These are phyloP conservation scores for Misopates orontium DNA, from an alignment of 257 asterid species.

Conservation along the genomic window DNA sequence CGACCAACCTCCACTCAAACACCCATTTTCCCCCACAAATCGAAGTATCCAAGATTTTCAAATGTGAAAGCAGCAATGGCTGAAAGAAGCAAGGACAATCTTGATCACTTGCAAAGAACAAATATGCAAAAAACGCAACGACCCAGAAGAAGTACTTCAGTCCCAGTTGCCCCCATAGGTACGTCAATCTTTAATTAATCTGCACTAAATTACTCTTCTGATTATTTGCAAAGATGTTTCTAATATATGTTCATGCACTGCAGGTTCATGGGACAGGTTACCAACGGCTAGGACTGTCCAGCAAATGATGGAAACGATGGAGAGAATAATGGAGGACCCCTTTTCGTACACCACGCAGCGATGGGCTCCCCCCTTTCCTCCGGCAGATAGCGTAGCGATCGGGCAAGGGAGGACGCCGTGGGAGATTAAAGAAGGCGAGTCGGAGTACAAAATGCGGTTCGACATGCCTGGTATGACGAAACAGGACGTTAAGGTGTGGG, in stretches of 20 bases:
- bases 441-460: slow-evolving; percentile 65
- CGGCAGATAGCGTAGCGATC: slow-evolving; percentile 23
- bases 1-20: slow-evolving; percentile 25
- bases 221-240: no score
- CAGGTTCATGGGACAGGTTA: slow-evolving; percentile 75
- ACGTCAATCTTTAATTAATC: background rate
- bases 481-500: slow-evolving; percentile 67
- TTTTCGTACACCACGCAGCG: slow-evolving; percentile 34
- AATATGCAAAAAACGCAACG: slow-evolving; percentile 42
- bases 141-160: slow-evolving; percentile 41
- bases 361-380: slow-evolving; percentile 26
- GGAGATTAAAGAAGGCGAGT: slow-evolving; percentile 70
- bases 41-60: slow-evolving; percentile 2
- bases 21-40: slow-evolving; percentile 12
- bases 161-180: slow-evolving; percentile 57
- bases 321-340: slow-evolving; percentile 66
- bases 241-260: background rate
- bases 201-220: no score
- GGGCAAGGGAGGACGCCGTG: slow-evolving; percentile 70
- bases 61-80: slow-evolving; percentile 36
- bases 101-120: slow-evolving; percentile 53
- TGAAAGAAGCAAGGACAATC: slow-evolving; percentile 43
- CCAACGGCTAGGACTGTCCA: slow-evolving; percentile 77
- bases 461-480: slow-evolving; percentile 85
- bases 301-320: slow-evolving; percentile 87